Base-by-base conservation (phyloP, 2,329 filamentous ascomycete species). In the Botrytis tulipae region DNA sequence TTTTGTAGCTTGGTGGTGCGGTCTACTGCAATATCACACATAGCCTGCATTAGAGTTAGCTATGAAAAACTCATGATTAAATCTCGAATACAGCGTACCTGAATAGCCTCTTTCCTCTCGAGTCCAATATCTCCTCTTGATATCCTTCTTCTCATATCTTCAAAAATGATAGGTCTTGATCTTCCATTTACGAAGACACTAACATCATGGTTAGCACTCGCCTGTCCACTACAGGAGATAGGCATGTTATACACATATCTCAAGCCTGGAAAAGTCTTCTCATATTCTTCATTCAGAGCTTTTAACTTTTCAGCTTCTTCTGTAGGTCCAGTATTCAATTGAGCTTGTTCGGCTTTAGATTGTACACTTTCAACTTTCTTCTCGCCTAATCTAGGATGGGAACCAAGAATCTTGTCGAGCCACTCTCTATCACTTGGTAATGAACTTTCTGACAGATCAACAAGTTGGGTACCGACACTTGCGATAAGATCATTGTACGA, bases 21-120 rank as follows among this genome's bases (percentile, higher is more conserved):
- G 79, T 97, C 93, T 70, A 89, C 88, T 44, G 95, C 95, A 80
- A 98, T 98, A 78, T 94, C 92, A 80, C 93, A 94, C 93, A 98
- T 97, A 59, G 95, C 94, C 79, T 46, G 42, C 61, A 44, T 66
- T 74, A 59, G 75, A 76, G n/a, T 78, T 70, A 78, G 75, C 66
- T 72, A 44, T 44, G 14, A 59, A 54, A 51, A 59, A 54, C 20
- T 46, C 71, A 35, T 59, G 48, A 69, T 60, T 25, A 54, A 48
- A 10, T 69, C 51, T 25, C 51, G 44, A 59, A 46, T 35, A 67
- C 59, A 69, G 67, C 9, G 48, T 63, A 94, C 93, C 86, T 92
- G 87, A 68, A 97, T 91, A 9, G 89, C 93, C 77, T 92, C 92
- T 73, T 84, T 82, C 75, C 94, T 88, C 83, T 98, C 95, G 25